Base-by-base conservation (phyloP, 2,329 filamentous ascomycete genomes). In the Parascedosporium putredinis region DNA sequence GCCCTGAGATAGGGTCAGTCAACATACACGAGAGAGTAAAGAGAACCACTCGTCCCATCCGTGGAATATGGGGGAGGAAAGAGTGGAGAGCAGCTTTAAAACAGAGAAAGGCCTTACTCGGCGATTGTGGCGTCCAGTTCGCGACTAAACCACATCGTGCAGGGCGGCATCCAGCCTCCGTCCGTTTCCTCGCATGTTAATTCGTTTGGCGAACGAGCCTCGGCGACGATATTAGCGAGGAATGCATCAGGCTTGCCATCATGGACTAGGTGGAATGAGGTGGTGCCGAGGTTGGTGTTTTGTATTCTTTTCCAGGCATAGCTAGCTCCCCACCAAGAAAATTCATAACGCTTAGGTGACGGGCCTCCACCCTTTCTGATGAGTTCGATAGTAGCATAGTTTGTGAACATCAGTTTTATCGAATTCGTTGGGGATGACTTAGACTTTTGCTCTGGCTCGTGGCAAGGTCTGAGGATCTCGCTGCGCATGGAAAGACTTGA, bases 321-420 rank as follows among this genome's bases (percentile, higher is more conserved):
- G 50, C 73, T 76, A 57, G 84, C 78, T 23, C 88, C 88, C 93
- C 93, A 97, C 74, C 95, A 95, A 61, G 91, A 85, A 59, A 95
- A 96, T 50, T 89, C 86, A 64, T 96, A 97, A 54, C 81, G 78
- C 67, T 89, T 91, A 54, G 74, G 74, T 42, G 75, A 71, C 56
- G 79, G 82, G 47, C 76, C 70, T 23, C 34, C 36, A 14, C 84
- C 84, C 22, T 79, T 74, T 38, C 87, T 80, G 56, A 78, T 81
- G 47, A 98, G 70, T 55, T 95, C 86, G 36, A 97, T 81, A 58
- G 93, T 88, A 2, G 91, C 91, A 63, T 98, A 98, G 69, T 97
- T 98, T 56, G 88, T 94, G 64, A 96, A 98, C 63, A 97, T 91
- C 29, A 98, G 77, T 67, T 89, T 87, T 63, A 91, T 86, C 31